Evolutionary conservation across 352 stramenopile genomes (phyloP).

Genomic region (Chrysophaeum taylorii): DNA sequence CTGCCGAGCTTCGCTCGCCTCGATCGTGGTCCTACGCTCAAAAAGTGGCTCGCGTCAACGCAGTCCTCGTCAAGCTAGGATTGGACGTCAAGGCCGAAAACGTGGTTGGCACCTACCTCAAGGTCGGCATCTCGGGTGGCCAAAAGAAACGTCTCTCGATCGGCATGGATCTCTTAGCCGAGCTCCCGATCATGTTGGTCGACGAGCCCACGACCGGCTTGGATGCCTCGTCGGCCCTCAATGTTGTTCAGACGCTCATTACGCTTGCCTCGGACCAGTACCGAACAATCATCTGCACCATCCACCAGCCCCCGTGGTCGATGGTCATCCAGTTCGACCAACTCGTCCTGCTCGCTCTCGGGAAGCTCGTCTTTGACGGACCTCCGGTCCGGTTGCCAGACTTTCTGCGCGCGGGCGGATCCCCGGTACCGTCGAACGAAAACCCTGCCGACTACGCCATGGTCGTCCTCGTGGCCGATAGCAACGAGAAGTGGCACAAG

Average conservation of each 20-base stretch:
- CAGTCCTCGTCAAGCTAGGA: conserved; percentile 22
- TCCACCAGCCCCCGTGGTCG: conserved; percentile 48
- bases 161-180: conserved; percentile 57
- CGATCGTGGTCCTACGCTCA: background rate
- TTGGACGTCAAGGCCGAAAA: background rate
- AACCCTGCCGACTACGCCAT: conserved; percentile 6
- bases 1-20: conserved; percentile 46
- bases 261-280: conserved; percentile 46
- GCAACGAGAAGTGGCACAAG: too few species aligned
- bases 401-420: background rate
- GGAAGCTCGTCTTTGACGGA: background rate
- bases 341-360: conserved; percentile 40
- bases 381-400: background rate
- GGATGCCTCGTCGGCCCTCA: conserved; percentile 36
- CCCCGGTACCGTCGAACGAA: background rate
- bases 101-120: conserved; percentile 19
- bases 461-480: conserved; percentile 8
- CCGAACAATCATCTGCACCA: conserved; percentile 52
- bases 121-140: conserved; percentile 42
- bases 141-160: conserved; percentile 67
- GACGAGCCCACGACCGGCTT: conserved; percentile 41
- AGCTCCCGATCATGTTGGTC: conserved; percentile 59
- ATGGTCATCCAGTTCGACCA: conserved; percentile 61
- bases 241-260: conserved; percentile 55
- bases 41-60: background rate